Base-by-base conservation (phyloP, 305 asterid genomes). In the Fraxinus dipetala region DNA sequence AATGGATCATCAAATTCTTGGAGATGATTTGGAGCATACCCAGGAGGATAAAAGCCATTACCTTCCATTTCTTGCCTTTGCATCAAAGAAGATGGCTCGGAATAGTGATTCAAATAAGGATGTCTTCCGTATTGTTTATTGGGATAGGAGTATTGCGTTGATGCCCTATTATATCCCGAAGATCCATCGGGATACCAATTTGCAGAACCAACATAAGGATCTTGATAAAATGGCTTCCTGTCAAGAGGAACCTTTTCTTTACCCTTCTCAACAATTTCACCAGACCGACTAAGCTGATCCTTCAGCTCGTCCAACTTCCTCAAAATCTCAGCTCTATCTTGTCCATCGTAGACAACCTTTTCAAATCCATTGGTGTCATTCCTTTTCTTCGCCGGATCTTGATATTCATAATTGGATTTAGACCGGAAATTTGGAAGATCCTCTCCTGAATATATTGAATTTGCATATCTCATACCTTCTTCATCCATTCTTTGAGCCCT, bases 251-350 rank as follows among this genome's bases (percentile, higher is more conserved):
- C 78, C 86, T 85, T 89, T 51, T 90, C 97, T 72, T 90, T 90
- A 9, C 94, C 91, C 83, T 83, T 90, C 76, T 89, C 85, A 28
- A 31, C 65, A 76, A 90, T 83, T 83, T 88, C 89, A 35, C 92
- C 90, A 0, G 97, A 90, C 35, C 86, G 92, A 34, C 83, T 88
- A 78, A 95, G 85, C 86, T 91, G 89, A 67, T 83, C 91, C 84
- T 84, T 91, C 59, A 92, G 87, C 88, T 91, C 95, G 18, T 93
- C 95, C 85, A 93, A 73, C 88, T 87, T 89, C 81, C 89, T 89
- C 91, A 95, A 83, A 20, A 91, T 91, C 87, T 86, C 96, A 36
- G 84, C 97, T 78, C 86, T 87, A 80, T 91, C 91, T 30, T 93
- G 91, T n/a, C 84, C 90, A 75, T 48, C 82, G 40, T 79, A 75